Evolutionary conservation across 371 early-diverging fungal species (phyloP).

Genomic region (Actinomortierella ambigua): DNA sequence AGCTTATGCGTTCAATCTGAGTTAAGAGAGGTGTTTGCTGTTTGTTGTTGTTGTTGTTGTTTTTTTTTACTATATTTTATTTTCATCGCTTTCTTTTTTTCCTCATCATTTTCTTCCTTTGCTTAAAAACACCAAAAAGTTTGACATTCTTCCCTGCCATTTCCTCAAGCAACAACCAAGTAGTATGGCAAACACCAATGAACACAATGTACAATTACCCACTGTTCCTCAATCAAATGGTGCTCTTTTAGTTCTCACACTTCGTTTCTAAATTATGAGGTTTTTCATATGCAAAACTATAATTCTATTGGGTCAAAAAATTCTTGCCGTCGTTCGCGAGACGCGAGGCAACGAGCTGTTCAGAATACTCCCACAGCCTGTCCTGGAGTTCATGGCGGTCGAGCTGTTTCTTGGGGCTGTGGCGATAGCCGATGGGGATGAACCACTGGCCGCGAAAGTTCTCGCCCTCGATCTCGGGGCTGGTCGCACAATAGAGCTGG

Average conservation of each 20-base stretch:
- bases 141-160: too few relatives aligned
- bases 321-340: too few relatives aligned
- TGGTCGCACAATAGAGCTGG: slow-evolving; percentile 46
- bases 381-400: slow-evolving; percentile 39
- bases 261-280: too few relatives aligned
- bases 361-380: slow-evolving; percentile 50
- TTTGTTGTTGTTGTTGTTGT: background rate
- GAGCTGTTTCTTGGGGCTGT: slow-evolving; percentile 20
- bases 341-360: slow-evolving; percentile 21
- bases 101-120: too few relatives aligned
- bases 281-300: too few relatives aligned
- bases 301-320: too few relatives aligned
- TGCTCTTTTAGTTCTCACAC: too few relatives aligned
- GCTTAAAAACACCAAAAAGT: too few relatives aligned
- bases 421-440: slow-evolving; percentile 28
- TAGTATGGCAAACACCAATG: too few relatives aligned
- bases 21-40: slow-evolving; percentile 7
- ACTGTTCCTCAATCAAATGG: too few relatives aligned
- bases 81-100: background rate
- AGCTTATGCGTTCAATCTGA: slow-evolving; percentile 40
- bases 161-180: too few relatives aligned
- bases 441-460: slow-evolving; percentile 60
- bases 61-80: slow-evolving; percentile 1
- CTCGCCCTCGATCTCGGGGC: slow-evolving; percentile 46
- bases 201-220: too few relatives aligned